Conservation (phyloP, 305 asterid species). For the Fraxinus latifolia region DNA sequence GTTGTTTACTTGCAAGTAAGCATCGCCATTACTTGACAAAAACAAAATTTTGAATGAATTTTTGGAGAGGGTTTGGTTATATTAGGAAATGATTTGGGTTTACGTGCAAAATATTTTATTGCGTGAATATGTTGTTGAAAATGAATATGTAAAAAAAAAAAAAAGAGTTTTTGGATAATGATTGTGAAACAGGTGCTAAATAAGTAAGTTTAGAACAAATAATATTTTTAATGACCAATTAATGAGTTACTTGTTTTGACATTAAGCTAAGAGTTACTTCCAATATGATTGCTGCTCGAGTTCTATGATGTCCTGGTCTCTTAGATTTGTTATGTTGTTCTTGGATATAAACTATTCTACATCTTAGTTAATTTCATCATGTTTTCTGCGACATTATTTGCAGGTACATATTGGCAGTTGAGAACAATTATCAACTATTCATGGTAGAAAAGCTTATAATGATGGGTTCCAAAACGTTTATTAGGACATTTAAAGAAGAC, state of each 20-base stretch:
- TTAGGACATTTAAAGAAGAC: conserved; percentile 64
- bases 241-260: not conserved
- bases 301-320: not conserved
- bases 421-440: conserved; percentile 80
- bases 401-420: conserved; percentile 79
- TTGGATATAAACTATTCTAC: not conserved
- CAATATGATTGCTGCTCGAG: not conserved
- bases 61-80: no score
- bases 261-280: not conserved
- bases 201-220: not conserved
- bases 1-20: not conserved
- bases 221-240: not conserved
- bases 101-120: not conserved
- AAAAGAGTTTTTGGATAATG: no score
- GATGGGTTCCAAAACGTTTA: conserved; percentile 75
- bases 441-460: conserved; percentile 77
- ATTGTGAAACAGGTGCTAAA: no score
- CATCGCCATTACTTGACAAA: not conserved
- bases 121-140: no score
- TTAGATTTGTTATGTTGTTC: not conserved
- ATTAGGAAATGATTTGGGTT: not conserved
- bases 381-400: conserved; percentile 18
- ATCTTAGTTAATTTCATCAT: not conserved
- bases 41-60: no score
- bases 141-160: no score